Evolutionary conservation across 2,329 filamentous ascomycete species (phyloP), one percentile per base, ranked within the genome.

Genomic region (Mycogone perniciosa): DNA sequence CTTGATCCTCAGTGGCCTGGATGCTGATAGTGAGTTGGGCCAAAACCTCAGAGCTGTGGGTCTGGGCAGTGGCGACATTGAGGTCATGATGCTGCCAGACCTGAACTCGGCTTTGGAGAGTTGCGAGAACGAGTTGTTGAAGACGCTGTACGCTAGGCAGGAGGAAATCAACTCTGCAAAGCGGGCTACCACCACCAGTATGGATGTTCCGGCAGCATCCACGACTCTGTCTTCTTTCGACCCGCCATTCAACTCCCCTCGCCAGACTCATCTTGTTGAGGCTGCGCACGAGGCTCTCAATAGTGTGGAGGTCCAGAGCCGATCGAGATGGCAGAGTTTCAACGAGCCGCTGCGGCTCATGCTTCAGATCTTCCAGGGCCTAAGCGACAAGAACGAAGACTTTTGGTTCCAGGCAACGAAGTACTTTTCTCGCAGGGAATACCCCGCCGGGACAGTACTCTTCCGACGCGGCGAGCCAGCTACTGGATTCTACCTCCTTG

Each of bases 101-200:
- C 80, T 99, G 48, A 99, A 99, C 66, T 91, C 89, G 5, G 92
- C 92, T 0, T 76, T 99, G 1, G 93, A 99, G 64, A 88, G 84
- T 57, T 97, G 92, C 67, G 93, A 99, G 65, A 99, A 99, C 60
- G 88, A 95, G 60, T 80, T 96, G 5, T 77, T 99, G 40, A 90
- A 88, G 62, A 85, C 85, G 0, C 81, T 91, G 35, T 92, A 92
- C 63, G 79, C 77, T 35, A 82, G 79, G 56, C 85, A 85, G 59
- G 84, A 88, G 54, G 78, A 80, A 7, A 69, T 81, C 7, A 72
- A 69, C 62, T 67, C 67, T 65, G 68, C 70, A 62, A 69, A 72
- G 59, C 68, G 68, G 56, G 54, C 67, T 45, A 64, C 71, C 1
- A 69, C 73, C 1, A 67, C 67, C 9, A 77, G 67, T 54, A 67